Base-by-base conservation (phyloP, 768 basidiomycete species). In the Scleroderma bovista region DNA sequence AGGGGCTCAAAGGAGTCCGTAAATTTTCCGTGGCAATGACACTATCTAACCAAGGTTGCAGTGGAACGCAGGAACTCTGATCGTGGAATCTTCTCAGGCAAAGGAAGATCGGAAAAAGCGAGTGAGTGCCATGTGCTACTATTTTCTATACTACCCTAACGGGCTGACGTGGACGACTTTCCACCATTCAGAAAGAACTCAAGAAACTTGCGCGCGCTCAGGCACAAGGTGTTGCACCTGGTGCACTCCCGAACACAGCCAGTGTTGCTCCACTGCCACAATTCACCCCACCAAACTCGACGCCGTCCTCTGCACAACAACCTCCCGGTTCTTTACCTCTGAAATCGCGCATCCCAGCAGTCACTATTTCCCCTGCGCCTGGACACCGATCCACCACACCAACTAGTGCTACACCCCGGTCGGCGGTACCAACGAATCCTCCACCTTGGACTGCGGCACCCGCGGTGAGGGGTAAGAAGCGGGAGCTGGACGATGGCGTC, bases 21-120 rank as follows among this genome's bases (percentile, higher is more conserved):
- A 44, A 19, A 69, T 51, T 58, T 56, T 6, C 19, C 22, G 23
- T 32, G 38, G 22, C 53, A 33, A 41, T 46, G 44, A 44, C 32
- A 50, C 48, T 44, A 51, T 42, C 51, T 60, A 44, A 61, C 50
- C 39, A 40, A 41, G 24, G 50, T 41, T 44, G 51, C 59, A 88
- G 86, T 88, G 86, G 84, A 88, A 87, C 59, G 68, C 76, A 15
- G 75, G 72, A 48, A 64, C 77, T 8, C 70, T 87, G 20, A 72
- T 88, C 3, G 67, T 77, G 26, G 85, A 86, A 65, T 81, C 84
- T 5, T 79, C 83, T 1, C 86, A 88, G 67, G 86, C 85, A 37
- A 72, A 81, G 48, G 86, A 88, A 65, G 86, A 88, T 68, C 74
- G 85, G 63, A 87, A 82, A 74, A 83, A 79, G 70, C 78, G 84